Conservation (phyloP, 2,329 filamentous ascomycete genomes). For the Nemania serpens region DNA sequence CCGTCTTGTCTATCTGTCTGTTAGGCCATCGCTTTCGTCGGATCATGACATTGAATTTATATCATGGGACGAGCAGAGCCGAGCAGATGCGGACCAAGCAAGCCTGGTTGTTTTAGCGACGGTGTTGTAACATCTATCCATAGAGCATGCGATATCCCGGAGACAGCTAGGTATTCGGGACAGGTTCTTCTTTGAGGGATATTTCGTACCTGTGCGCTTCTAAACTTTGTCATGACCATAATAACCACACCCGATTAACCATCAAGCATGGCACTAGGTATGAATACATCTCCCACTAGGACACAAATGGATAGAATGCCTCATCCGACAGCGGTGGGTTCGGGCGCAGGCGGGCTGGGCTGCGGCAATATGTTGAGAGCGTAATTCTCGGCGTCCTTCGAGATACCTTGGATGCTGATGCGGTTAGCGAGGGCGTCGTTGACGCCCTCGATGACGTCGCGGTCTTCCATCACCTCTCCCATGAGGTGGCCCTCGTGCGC, state of each 20-base stretch:
- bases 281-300: background rate
- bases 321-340: slow-evolving; percentile 1
- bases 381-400: slow-evolving; percentile 67
- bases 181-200: background rate
- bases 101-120: slow-evolving; percentile 12
- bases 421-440: slow-evolving; percentile 68
- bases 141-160: slow-evolving; percentile 7
- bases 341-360: background rate
- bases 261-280: background rate
- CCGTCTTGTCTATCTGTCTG: background rate
- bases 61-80: background rate
- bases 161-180: background rate
- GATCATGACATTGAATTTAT: background rate
- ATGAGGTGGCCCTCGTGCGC: slow-evolving; percentile 73
- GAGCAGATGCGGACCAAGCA: background rate
- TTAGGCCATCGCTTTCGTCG: background rate
- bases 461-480: slow-evolving; percentile 77
- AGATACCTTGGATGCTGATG: slow-evolving; percentile 65
- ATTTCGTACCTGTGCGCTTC: background rate
- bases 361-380: slow-evolving; percentile 50
- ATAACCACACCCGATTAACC: background rate
- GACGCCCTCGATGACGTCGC: slow-evolving; percentile 73
- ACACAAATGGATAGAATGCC: background rate
- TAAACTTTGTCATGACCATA: background rate
- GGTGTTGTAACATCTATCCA: slow-evolving; percentile 13